These are phyloP conservation scores for Pharnaceum exiguum DNA, from an alignment of 148 eudicot genomes.

Conservation along the genomic window DNA sequence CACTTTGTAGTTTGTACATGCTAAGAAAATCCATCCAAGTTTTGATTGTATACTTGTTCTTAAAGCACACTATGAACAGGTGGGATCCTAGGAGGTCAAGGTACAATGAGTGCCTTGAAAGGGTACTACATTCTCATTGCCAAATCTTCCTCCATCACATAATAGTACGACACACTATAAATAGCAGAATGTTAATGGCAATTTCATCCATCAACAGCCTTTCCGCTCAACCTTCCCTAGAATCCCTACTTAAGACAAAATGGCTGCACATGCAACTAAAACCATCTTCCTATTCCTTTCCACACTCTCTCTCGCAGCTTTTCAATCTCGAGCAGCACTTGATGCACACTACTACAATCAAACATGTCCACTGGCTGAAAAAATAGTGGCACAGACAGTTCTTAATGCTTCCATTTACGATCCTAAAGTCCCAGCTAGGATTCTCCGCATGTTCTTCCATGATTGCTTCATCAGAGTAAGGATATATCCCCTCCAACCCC, in stretches of 20 bases:
- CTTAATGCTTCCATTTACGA: conserved; percentile 45
- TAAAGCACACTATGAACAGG: conserved; percentile 17
- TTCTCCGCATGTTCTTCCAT: conserved; percentile 73
- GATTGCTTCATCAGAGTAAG: conserved; percentile 68
- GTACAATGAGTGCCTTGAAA: conserved; percentile 20
- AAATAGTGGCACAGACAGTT: conserved; percentile 35
- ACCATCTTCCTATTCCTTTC: conserved; percentile 9
- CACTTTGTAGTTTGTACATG: not conserved
- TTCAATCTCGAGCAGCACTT: conserved; percentile 31
- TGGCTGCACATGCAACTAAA: conserved; percentile 28
- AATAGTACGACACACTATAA: not conserved
- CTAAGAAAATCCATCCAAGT: not conserved
- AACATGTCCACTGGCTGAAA: conserved; percentile 63
- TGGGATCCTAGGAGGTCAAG: not conserved
- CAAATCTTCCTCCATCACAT: not conserved
- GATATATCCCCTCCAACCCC: not conserved
- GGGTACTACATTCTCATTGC: not conserved
- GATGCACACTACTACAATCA: conserved; percentile 45
- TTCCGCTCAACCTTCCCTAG: not conserved
- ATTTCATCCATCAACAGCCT: conserved; percentile 14
- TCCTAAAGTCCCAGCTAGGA: conserved; percentile 57
- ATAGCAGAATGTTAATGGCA: conserved; percentile 4
- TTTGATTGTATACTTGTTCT: conserved; percentile 5
- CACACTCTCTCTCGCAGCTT: conserved; percentile 23
- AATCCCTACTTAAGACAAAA: conserved; percentile 4